These are phyloP conservation scores for Irpex lacteus DNA, from an alignment of 1,284 basidiomycete genomes.

Conservation along the genomic window DNA sequence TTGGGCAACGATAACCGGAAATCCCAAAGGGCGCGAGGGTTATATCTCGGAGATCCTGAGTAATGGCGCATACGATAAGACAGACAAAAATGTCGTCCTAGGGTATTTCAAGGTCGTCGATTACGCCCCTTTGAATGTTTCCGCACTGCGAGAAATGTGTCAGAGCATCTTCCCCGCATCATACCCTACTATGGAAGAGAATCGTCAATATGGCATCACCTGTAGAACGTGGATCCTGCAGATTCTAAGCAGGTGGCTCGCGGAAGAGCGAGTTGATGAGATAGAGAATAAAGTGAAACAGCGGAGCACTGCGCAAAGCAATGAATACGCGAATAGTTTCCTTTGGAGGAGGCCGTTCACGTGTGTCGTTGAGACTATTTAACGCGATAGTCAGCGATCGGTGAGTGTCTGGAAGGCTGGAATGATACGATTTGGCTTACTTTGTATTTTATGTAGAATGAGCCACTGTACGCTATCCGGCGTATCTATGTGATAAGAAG, in stretches of 20 bases:
- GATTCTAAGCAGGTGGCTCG: constrained; percentile 15
- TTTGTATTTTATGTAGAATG: no score
- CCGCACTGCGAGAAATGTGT: constrained; percentile 13
- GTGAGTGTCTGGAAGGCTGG: no score
- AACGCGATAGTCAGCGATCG: neutral
- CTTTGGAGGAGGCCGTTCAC: neutral
- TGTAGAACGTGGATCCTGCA: constrained; percentile 20
- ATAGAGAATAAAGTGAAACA: constrained; percentile 17
- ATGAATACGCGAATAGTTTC: constrained; percentile 1
- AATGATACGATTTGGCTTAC: no score
- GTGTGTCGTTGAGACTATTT: neutral
- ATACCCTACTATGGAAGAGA: constrained; percentile 16
- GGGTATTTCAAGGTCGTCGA: constrained; percentile 21
- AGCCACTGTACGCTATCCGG: no score
- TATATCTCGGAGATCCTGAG: constrained; percentile 19
- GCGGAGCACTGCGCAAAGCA: constrained; percentile 11
- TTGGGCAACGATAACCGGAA: constrained; percentile 18
- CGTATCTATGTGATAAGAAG: no score
- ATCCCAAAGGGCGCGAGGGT: constrained; percentile 15
- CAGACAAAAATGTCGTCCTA: constrained; percentile 15
- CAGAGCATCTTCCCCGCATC: constrained; percentile 13
- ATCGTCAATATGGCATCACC: constrained; percentile 18
- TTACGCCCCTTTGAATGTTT: constrained; percentile 11
- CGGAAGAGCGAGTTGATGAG: constrained; percentile 12
- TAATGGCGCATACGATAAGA: constrained; percentile 12